Evolutionary conservation across 805 yeast species (phyloP).

Genomic region (Candida sithepensis): DNA sequence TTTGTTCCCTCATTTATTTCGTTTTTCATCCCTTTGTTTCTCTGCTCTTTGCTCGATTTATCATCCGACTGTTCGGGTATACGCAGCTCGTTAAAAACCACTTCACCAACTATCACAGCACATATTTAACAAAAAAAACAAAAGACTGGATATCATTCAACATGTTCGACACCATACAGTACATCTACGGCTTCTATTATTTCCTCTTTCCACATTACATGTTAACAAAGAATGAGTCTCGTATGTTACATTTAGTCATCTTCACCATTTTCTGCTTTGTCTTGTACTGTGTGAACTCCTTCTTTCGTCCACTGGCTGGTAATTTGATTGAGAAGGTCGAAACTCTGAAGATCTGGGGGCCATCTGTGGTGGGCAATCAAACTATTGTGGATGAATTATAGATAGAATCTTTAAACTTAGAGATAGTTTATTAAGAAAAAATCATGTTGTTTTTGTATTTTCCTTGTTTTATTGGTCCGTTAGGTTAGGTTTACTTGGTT

Average conservation of each 20-base stretch:
- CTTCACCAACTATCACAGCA: too few relatives aligned
- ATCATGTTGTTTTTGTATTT: background rate
- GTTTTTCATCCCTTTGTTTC: too few relatives aligned
- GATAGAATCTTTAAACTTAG: too few relatives aligned
- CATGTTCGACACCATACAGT: constrained; percentile 7
- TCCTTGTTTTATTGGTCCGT: background rate
- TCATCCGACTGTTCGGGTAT: too few relatives aligned
- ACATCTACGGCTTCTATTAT: constrained; percentile 32
- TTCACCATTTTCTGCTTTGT: constrained; percentile 18
- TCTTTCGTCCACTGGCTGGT: background rate
- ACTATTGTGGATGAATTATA: background rate
- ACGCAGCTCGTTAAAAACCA: too few relatives aligned
- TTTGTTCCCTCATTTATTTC: too few relatives aligned
- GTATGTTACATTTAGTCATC: constrained; percentile 19
- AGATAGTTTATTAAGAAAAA: too few relatives aligned
- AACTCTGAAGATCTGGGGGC: background rate
- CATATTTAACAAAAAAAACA: background rate
- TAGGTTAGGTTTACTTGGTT: too few relatives aligned
- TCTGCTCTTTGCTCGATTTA: too few relatives aligned
- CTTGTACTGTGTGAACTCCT: constrained; percentile 7
- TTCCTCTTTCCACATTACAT: constrained; percentile 45
- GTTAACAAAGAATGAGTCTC: constrained; percentile 44
- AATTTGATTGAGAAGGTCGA: background rate
- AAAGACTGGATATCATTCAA: background rate
- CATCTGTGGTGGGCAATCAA: background rate